phyloP scores from a whole-genome alignment of 2,329 filamentous ascomycete genomes.

The Microcyclosporella mali region DNA sequence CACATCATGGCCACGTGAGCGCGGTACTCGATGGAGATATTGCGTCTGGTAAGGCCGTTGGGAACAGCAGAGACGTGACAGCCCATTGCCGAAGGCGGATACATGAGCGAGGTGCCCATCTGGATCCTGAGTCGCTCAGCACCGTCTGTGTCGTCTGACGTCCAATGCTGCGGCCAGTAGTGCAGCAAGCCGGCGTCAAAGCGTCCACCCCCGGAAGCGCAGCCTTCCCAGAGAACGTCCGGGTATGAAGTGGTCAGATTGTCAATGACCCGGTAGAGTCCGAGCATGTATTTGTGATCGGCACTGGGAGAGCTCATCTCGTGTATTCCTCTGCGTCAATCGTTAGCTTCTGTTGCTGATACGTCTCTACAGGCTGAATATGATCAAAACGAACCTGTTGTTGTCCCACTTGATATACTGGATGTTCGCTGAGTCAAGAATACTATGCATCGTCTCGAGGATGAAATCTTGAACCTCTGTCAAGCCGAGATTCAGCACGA shows the following conservation, averaged over 20 bases:
- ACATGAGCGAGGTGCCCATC: slow-evolving; percentile 57
- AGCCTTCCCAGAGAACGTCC: slow-evolving; percentile 60
- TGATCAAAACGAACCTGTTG: slow-evolving; percentile 42
- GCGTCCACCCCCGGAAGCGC: slow-evolving; percentile 58
- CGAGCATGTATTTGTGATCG: slow-evolving; percentile 57
- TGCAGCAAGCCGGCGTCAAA: slow-evolving; percentile 59
- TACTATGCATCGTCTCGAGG: slow-evolving; percentile 49
- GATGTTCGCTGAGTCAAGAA: slow-evolving; percentile 51
- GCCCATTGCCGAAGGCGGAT: slow-evolving; percentile 58
- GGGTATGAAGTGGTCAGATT: slow-evolving; percentile 55
- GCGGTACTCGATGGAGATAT: slow-evolving; percentile 53
- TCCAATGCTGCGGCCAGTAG: slow-evolving; percentile 62
- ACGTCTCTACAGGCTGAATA: too few species aligned
- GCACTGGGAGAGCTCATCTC: slow-evolving; percentile 51
- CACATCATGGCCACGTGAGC: slow-evolving; percentile 64
- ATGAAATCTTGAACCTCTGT: slow-evolving; percentile 59
- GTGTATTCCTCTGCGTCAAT: slow-evolving; percentile 44
- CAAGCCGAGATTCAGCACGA: slow-evolving; percentile 56
- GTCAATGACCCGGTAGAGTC: slow-evolving; percentile 57
- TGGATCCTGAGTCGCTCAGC: slow-evolving; percentile 57
- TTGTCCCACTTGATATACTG: slow-evolving; percentile 64
- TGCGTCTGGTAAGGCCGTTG: slow-evolving; percentile 52
- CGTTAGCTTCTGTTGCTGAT: too few species aligned
- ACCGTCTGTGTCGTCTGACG: slow-evolving; percentile 59
- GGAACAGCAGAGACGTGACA: slow-evolving; percentile 59